Percentiles rank a stretch among this genome's conserved stretches.
Conservation (phyloP, 1,139 yeast species). For the Torulaspora globosa region DNA sequence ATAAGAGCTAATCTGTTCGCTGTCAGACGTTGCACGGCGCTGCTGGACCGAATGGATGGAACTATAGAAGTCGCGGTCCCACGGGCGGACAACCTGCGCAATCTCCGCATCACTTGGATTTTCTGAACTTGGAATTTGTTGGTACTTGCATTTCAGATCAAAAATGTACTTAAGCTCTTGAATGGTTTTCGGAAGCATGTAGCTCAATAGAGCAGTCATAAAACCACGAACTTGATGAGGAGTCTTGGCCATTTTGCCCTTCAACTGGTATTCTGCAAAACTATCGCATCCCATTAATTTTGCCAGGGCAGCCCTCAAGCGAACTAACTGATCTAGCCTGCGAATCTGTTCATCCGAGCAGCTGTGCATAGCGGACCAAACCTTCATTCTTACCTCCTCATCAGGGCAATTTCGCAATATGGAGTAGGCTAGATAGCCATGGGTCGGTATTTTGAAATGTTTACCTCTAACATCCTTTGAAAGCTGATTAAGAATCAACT, state of each 20-base stretch:
- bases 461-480: constrained; percentile 33
- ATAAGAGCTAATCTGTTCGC: constrained; percentile 50
- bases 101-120: constrained; percentile 42
- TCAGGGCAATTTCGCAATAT: constrained; percentile 58
- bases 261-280: constrained; percentile 75
- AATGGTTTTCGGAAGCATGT: constrained; percentile 53
- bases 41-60: constrained; percentile 40
- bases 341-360: constrained; percentile 54
- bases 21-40: constrained; percentile 32
- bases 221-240: constrained; percentile 76
- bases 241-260: constrained; percentile 83
- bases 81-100: constrained; percentile 57
- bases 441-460: constrained; percentile 55
- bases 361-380: constrained; percentile 74
- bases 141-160: constrained; percentile 38
- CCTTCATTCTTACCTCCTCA: constrained; percentile 54
- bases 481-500: constrained; percentile 29
- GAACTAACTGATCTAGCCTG: constrained; percentile 55
- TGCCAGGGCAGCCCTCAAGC: constrained; percentile 68
- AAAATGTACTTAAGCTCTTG: constrained; percentile 51
- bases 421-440: constrained; percentile 64
- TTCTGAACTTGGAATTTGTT: constrained; percentile 19
- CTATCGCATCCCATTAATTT: constrained; percentile 66
- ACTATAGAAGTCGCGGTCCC: constrained; percentile 84
- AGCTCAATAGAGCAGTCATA: constrained; percentile 53